phyloP scores from a whole-genome alignment of 2,329 filamentous ascomycete species.

The Cladobotryum protrusum region DNA sequence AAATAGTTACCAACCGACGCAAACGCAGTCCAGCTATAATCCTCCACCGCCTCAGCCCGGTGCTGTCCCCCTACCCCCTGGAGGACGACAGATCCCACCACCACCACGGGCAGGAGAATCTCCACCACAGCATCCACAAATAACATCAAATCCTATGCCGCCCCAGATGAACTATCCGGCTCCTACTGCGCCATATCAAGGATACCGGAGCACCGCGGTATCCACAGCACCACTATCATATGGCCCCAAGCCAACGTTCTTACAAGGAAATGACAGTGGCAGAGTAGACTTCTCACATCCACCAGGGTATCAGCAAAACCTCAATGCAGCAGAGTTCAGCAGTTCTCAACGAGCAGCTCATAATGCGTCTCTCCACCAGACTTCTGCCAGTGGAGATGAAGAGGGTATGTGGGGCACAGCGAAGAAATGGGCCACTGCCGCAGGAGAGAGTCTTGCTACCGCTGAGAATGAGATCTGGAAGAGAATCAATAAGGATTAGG shows the following conservation, averaged over 20 bases:
- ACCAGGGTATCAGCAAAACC: slow-evolving; percentile 52
- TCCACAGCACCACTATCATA: slow-evolving; percentile 25
- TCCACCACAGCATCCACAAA: slow-evolving; percentile 29
- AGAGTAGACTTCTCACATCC: slow-evolving; percentile 37
- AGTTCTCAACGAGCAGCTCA: slow-evolving; percentile 40
- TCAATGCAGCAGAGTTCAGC: slow-evolving; percentile 45
- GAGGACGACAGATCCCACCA: slow-evolving; percentile 35
- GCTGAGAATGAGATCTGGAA: slow-evolving; percentile 59
- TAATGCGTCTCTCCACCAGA: slow-evolving; percentile 25
- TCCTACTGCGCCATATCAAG: slow-evolving; percentile 34
- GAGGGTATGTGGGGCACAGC: slow-evolving; percentile 50
- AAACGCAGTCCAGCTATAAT: slow-evolving; percentile 32
- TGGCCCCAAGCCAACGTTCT: slow-evolving; percentile 20
- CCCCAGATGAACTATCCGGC: slow-evolving; percentile 45
- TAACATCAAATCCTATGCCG: slow-evolving; percentile 38
- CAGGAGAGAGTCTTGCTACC: slow-evolving; percentile 50
- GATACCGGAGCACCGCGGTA: slow-evolving; percentile 42
- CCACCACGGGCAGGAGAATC: slow-evolving; percentile 47
- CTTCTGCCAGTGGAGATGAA: slow-evolving; percentile 20
- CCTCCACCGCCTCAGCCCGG: slow-evolving; percentile 54
- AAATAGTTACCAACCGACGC: slow-evolving; percentile 34
- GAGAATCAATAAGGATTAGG: slow-evolving; percentile 52
- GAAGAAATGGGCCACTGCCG: slow-evolving; percentile 51
- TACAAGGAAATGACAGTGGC: slow-evolving; percentile 20
- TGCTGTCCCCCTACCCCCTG: slow-evolving; percentile 41